phyloP scores from a whole-genome alignment of 495 filamentous ascomycete genomes.

The Penicillium roqueforti region DNA sequence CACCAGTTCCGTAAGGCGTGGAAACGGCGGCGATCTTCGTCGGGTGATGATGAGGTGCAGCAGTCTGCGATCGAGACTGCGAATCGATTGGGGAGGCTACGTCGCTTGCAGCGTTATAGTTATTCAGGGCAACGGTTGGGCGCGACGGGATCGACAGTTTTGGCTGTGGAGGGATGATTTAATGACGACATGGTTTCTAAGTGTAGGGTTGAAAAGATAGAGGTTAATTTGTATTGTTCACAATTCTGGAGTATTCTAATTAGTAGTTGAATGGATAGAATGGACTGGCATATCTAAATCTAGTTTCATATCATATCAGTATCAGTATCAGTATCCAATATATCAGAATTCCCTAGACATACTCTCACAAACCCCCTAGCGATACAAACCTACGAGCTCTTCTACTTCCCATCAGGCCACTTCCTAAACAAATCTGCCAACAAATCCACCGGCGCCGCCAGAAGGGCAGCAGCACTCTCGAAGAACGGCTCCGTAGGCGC shows the following conservation, averaged over 20 bases:
- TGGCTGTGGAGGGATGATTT: conserved; percentile 15
- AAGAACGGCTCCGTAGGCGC: conserved; percentile 25
- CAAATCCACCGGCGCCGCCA: conserved; percentile 27
- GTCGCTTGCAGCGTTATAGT: conserved; percentile 17
- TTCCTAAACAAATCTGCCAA: conserved; percentile 30
- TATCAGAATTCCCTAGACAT: too few species aligned
- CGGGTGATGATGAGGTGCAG: neutral
- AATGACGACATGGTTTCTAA: neutral
- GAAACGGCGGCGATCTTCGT: conserved; percentile 24
- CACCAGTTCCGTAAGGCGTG: conserved; percentile 40
- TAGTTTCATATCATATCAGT: neutral
- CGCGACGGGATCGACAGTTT: conserved; percentile 8
- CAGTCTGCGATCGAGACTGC: conserved; percentile 1
- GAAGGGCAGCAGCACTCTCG: conserved; percentile 23
- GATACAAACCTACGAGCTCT: neutral
- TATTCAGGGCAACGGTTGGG: conserved; percentile 12
- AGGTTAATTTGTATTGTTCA: neutral
- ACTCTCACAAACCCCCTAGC: too few species aligned
- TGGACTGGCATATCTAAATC: neutral
- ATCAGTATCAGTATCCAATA: neutral
- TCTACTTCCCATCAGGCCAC: conserved; percentile 18
- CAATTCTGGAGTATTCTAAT: neutral
- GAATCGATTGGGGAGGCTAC: conserved; percentile 12
- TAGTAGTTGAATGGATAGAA: neutral
- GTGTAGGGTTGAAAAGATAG: neutral